A percentile compares a stretch with the other conserved stretches of the same genome.
Evolutionary conservation across 257 asterid species (phyloP).

Genomic region (Penstemon davidsonii): DNA sequence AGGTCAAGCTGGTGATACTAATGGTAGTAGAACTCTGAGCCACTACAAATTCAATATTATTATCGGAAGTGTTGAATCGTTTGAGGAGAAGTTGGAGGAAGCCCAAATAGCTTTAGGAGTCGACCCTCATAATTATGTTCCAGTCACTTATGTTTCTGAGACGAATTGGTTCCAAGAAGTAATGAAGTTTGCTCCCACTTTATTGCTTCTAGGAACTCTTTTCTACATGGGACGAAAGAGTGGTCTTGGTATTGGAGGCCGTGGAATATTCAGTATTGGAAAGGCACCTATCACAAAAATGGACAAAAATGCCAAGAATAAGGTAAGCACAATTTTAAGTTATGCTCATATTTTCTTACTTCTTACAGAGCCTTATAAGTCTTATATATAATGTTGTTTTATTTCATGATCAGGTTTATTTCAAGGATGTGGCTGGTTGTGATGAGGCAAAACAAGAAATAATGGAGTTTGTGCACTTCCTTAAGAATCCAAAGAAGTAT

Average conservation of each 20-base stretch:
- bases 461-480: too few species aligned
- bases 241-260: slow-evolving; percentile 63
- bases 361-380: not conserved
- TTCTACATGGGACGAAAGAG: slow-evolving; percentile 49
- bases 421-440: slow-evolving; percentile 93
- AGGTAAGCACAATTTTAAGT: slow-evolving; percentile 40
- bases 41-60: slow-evolving; percentile 45
- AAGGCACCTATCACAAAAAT: slow-evolving; percentile 67
- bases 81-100: slow-evolving; percentile 81
- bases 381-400: not conserved
- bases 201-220: slow-evolving; percentile 45
- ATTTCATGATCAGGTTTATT: slow-evolving; percentile 17
- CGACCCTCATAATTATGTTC: slow-evolving; percentile 67
- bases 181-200: slow-evolving; percentile 41
- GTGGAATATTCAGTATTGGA: slow-evolving; percentile 71
- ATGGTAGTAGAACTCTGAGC: slow-evolving; percentile 31
- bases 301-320: slow-evolving; percentile 79
- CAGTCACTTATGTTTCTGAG: slow-evolving; percentile 60
- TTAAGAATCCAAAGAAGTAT: slow-evolving; percentile 57
- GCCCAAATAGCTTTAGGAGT: slow-evolving; percentile 74
- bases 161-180: slow-evolving; percentile 51
- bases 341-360: not conserved
- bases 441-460: slow-evolving; percentile 82
- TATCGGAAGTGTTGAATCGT: slow-evolving; percentile 68
- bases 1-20: slow-evolving; percentile 34